phyloP scores from a whole-genome alignment of 495 filamentous ascomycete genomes.

The Aspergillus homomorphus region DNA sequence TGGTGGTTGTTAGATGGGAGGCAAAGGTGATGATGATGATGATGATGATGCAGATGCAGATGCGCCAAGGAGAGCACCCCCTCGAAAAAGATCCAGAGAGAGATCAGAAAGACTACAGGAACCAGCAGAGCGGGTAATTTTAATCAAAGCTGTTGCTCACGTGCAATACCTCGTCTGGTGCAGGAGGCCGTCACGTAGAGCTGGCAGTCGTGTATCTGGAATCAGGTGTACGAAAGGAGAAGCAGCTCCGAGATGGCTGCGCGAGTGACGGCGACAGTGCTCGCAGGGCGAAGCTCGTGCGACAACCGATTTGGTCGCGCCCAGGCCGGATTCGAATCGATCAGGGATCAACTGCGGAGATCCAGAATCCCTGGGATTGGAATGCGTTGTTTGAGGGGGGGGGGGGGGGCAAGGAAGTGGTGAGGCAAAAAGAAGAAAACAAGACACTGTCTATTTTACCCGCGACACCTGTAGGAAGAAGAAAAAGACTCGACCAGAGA shows the following conservation, averaged over 20 bases:
- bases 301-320: background rate
- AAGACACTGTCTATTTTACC: background rate
- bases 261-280: background rate
- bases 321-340: background rate
- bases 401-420: background rate
- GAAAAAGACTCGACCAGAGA: background rate
- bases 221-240: background rate
- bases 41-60: background rate
- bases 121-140: background rate
- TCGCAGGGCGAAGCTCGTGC: background rate
- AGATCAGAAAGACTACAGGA: background rate
- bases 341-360: background rate
- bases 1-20: slow-evolving; percentile 33
- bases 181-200: background rate
- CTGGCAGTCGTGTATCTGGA: background rate
- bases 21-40: background rate
- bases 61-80: background rate
- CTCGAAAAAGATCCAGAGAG: background rate
- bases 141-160: background rate
- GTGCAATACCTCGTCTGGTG: background rate
- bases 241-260: background rate
- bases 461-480: background rate
- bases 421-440: background rate
- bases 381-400: background rate
- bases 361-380: background rate